These are phyloP conservation scores for Gremmenia infestans DNA, from an alignment of 2,329 filamentous ascomycete species.

Conservation along the genomic window DNA sequence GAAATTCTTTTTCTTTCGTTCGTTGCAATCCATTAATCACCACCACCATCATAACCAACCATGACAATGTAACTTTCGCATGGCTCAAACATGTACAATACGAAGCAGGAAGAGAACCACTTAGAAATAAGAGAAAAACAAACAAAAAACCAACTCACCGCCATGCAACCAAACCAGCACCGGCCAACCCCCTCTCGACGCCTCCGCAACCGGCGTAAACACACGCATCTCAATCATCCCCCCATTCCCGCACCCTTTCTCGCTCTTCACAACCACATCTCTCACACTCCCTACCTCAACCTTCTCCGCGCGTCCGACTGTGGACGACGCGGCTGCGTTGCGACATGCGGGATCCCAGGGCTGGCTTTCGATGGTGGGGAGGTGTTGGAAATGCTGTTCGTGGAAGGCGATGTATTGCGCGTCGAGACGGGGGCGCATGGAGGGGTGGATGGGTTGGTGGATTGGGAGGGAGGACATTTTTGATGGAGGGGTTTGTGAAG, in stretches of 20 bases:
- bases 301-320: slow-evolving; percentile 41
- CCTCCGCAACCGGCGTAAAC: slow-evolving; percentile 43
- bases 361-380: slow-evolving; percentile 34
- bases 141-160: slow-evolving; percentile 18
- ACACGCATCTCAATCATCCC: slow-evolving; percentile 33
- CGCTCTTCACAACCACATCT: slow-evolving; percentile 37
- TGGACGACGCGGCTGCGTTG: slow-evolving; percentile 29
- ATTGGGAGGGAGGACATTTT: background rate
- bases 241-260: too few species aligned
- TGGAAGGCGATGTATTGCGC: slow-evolving; percentile 15
- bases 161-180: slow-evolving; percentile 52
- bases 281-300: slow-evolving; percentile 41
- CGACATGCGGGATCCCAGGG: slow-evolving; percentile 33
- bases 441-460: slow-evolving; percentile 13
- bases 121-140: too few species aligned
- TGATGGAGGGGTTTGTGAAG: too few species aligned
- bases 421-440: slow-evolving; percentile 6
- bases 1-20: too few species aligned
- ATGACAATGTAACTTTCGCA: too few species aligned
- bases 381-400: slow-evolving; percentile 43
- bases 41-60: too few species aligned
- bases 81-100: too few species aligned
- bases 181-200: slow-evolving; percentile 45
- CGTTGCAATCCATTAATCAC: too few species aligned
- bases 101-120: too few species aligned